Base-by-base conservation (phyloP, 768 basidiomycete genomes). In the Lepiota subincarnata region DNA sequence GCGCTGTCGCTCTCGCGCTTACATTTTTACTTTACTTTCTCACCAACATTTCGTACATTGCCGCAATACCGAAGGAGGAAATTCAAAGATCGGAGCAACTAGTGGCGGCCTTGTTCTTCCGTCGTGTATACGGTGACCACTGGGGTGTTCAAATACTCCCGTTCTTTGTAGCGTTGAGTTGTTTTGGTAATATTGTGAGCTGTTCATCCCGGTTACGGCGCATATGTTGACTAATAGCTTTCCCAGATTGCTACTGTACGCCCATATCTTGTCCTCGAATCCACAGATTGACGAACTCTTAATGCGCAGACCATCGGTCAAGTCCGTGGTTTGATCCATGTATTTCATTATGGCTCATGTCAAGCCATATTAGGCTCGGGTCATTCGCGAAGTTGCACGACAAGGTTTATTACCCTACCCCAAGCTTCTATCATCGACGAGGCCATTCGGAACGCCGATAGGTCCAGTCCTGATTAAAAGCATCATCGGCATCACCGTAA, bases 321-420 rank as follows among this genome's bases (percentile, higher is more conserved):
- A 55, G 66, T 64, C 37, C 22, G 45, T 31, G 5, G 12, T 7
- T 18, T 7, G 42, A 31, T 8, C 3, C 8, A 8, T 35, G 18
- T 36, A 41, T 4, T 26, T 46, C 35, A 22, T 6, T 6, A 41
- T 45, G 53, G 18, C 31, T 31, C 8, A 31, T 31, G 10, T 7
- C 31, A 31, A 7, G 31, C 16, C 18, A 13, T 3, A 19, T 6
- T 65, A 76, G 62, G 66, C 75, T 12, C 71, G 79, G 36, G 65
- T 79, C 42, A 67, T 80, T 24, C 73, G 78, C 19, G 80, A 82
- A 62, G 68, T 78, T 28, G 79, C 74, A 12, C 69, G 80, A 44
- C 78, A 81, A 65, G 79, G 79, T 10, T 65, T 82, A 4, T 64
- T 82, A 14, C 80, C 80, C 0, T 79, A 68, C 45, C 70, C 77